These are phyloP conservation scores for Fusarium nelsonii DNA, from an alignment of 2,329 filamentous ascomycete species.

Conservation along the genomic window DNA sequence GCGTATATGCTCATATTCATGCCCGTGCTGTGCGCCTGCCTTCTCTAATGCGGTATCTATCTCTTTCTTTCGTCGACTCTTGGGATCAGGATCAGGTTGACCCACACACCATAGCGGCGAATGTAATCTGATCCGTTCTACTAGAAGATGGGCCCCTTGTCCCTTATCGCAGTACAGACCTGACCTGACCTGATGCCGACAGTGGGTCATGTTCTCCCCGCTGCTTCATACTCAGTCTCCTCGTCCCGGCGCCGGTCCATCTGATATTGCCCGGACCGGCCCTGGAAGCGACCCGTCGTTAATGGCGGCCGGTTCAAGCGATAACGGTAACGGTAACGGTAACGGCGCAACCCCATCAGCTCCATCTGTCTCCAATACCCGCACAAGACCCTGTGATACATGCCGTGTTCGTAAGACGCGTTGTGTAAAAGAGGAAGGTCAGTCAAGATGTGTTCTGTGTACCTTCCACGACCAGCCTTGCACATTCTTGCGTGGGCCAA, in stretches of 20 bases:
- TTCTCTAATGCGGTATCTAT: constrained; percentile 5
- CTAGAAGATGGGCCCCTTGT: constrained; percentile 43
- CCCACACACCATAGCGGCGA: constrained; percentile 14
- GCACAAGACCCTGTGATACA: constrained; percentile 69
- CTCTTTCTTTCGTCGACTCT: constrained; percentile 7
- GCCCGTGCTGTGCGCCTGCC: constrained; percentile 22
- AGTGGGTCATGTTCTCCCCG: constrained; percentile 45
- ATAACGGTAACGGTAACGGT: background rate
- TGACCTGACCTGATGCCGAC: constrained; percentile 28
- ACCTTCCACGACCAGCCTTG: constrained; percentile 76
- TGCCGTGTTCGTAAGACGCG: constrained; percentile 74
- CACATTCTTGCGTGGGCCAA: constrained; percentile 66
- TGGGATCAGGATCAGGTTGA: constrained; percentile 24
- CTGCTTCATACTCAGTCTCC: constrained; percentile 39
- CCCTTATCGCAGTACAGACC: constrained; percentile 44
- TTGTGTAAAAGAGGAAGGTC: constrained; percentile 72
- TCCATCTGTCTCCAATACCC: constrained; percentile 26
- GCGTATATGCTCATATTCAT: background rate
- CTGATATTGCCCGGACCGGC: constrained; percentile 34
- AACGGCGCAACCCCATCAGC: constrained; percentile 12
- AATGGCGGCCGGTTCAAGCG: constrained; percentile 17
- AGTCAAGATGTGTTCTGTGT: constrained; percentile 71
- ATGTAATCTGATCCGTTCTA: background rate
- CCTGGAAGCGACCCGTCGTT: constrained; percentile 18
- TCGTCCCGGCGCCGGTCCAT: constrained; percentile 31